Evolutionary conservation across 495 filamentous ascomycete genomes (phyloP), one percentile per base, ranked within the genome.

Genomic region (Oleoguttula mirabilis): DNA sequence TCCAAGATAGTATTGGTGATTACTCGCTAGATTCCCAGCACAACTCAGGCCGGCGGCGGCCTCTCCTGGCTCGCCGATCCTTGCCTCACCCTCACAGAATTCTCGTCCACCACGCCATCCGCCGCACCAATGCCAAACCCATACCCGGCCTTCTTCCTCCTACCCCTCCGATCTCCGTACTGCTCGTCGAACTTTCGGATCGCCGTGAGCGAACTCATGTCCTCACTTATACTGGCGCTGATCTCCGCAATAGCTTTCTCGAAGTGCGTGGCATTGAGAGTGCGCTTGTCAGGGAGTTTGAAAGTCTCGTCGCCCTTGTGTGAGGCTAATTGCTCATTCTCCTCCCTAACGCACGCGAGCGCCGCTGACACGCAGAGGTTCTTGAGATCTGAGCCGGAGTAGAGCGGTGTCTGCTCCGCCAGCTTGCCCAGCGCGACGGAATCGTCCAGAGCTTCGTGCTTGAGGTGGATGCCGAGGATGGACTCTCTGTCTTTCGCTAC

Each of bases 101-200:
- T 37, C 48, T 58, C 56, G 47, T 59, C 54, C 16, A 30, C 37
- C 27, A 38, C 35, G 10, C 34, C 55, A 37, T 36, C 31, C 3
- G 16, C 36, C 17, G 68, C 66, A 36, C 71, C 76, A 58, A 86
- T 85, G 36, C 71, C 76, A 58, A 86, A 86, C 6, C 83, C 82
- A 59, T 80, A 78, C 0, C 61, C 63, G 33, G 61, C 70, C 61
- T 75, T 82, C 65, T 77, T 79, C 53, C 72, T 71, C 53, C 72
- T 72, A 4, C 77, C 75, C 38, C 77, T 84, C n/a, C 81, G 74
- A 64, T 95, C 88, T 16, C 90, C 90, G 61, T 83, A 98, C 57
- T 88, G 84, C 65, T 92, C 84, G 57, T 98, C 92, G 60, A 96
- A 98, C 65, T 94, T 93, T 39, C 82, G 68, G 48, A 98, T 94